phyloP scores from a whole-genome alignment of 2,329 filamentous ascomycete species.

The Grosmannia huntii region DNA sequence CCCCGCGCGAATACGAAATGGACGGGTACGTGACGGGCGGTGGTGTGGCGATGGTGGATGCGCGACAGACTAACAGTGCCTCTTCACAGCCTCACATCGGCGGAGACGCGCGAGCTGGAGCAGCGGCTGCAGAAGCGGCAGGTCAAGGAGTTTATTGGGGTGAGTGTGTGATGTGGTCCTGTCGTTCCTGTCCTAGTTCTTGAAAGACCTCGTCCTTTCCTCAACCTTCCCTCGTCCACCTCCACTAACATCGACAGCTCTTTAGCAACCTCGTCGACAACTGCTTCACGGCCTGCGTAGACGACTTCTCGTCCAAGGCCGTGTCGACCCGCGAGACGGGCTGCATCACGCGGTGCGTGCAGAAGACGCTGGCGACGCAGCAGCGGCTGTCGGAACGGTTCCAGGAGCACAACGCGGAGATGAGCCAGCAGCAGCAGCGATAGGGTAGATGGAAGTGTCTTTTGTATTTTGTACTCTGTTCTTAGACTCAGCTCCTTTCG shows the following conservation, averaged over 20 bases:
- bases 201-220: too few species aligned
- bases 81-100: slow-evolving; percentile 7
- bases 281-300: slow-evolving; percentile 96
- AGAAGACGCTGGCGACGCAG: slow-evolving; percentile 88
- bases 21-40: too few species aligned
- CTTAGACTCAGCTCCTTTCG: too few species aligned
- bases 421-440: slow-evolving; percentile 37
- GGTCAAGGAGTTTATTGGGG: slow-evolving; percentile 97
- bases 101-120: slow-evolving; percentile 67
- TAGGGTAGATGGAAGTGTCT: background rate
- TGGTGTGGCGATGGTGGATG: background rate
- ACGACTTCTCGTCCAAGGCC: slow-evolving; percentile 96
- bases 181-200: too few species aligned
- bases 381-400: slow-evolving; percentile 88
- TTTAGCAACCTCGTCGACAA: slow-evolving; percentile 61
- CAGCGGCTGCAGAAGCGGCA: slow-evolving; percentile 94
- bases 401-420: slow-evolving; percentile 53
- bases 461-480: too few species aligned
- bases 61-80: background rate
- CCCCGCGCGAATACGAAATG: background rate
- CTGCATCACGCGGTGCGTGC: slow-evolving; percentile 88
- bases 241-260: slow-evolving; percentile 27
- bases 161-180: slow-evolving; percentile 34
- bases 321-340: slow-evolving; percentile 77
- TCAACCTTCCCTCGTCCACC: too few species aligned